Evolutionary conservation across 148 eudicot species (phyloP).

Genomic region (Pharnaceum exiguum): DNA sequence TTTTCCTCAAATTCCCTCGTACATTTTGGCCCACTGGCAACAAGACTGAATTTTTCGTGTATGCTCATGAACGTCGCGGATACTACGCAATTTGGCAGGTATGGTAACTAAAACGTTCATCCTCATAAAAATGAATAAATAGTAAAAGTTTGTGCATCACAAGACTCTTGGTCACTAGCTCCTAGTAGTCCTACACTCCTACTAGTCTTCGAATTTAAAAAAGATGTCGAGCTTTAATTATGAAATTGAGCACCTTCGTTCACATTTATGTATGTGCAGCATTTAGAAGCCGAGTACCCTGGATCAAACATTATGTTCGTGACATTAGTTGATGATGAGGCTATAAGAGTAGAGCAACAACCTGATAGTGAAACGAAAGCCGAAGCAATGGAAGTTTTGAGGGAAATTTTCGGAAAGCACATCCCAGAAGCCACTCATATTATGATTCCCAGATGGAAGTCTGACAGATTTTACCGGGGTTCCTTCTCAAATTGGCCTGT

Average conservation of each 20-base stretch:
- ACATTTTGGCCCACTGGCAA: slow-evolving; percentile 29
- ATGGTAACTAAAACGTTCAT: too few relatives aligned
- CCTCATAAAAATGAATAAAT: too few relatives aligned
- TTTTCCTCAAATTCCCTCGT: slow-evolving; percentile 28
- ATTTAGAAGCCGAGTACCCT: slow-evolving; percentile 26
- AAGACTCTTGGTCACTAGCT: too few relatives aligned
- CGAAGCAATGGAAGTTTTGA: slow-evolving; percentile 24
- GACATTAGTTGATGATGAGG: slow-evolving; percentile 16
- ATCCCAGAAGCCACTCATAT: slow-evolving; percentile 25
- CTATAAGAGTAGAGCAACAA: slow-evolving; percentile 29
- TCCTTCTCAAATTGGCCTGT: slow-evolving; percentile 27
- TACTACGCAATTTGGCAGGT: slow-evolving; percentile 35
- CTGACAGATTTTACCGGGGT: slow-evolving; percentile 25
- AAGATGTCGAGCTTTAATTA: neutral
- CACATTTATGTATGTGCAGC: slow-evolving; percentile 14
- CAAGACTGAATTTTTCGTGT: slow-evolving; percentile 24
- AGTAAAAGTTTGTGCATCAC: too few relatives aligned
- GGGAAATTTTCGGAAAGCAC: slow-evolving; percentile 29
- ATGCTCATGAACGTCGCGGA: slow-evolving; percentile 27
- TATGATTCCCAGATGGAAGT: slow-evolving; percentile 27
- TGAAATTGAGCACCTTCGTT: neutral
- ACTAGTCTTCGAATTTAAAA: too few relatives aligned
- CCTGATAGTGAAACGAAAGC: slow-evolving; percentile 18
- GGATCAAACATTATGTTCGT: slow-evolving; percentile 28
- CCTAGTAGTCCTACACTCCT: too few relatives aligned